These are phyloP conservation scores for Achaetomium macrosporum DNA, from an alignment of 2,329 filamentous ascomycete genomes.

Conservation along the genomic window DNA sequence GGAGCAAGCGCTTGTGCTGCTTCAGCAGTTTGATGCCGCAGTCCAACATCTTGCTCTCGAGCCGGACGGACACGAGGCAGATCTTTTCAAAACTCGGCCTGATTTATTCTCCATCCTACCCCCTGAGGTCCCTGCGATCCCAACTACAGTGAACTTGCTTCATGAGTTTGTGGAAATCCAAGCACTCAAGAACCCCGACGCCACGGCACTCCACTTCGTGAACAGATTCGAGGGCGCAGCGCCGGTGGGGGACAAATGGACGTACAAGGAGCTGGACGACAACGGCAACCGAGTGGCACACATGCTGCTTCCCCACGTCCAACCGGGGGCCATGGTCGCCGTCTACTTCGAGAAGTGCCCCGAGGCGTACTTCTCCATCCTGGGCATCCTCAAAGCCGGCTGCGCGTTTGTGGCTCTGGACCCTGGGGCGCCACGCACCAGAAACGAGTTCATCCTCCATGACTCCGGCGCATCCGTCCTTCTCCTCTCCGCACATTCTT, in stretches of 20 bases:
- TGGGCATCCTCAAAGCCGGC: conserved; percentile 77
- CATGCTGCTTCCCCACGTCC: conserved; percentile 47
- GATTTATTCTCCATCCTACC: conserved; percentile 60
- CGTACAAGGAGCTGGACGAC: conserved; percentile 64
- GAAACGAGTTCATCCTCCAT: conserved; percentile 70
- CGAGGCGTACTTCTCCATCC: conserved; percentile 74
- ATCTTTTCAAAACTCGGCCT: conserved; percentile 30
- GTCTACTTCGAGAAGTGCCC: conserved; percentile 82
- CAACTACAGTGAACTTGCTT: conserved; percentile 54
- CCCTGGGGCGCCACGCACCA: conserved; percentile 61
- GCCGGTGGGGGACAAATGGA: conserved; percentile 56
- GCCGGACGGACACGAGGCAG: conserved; percentile 37
- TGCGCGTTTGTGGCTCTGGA: conserved; percentile 79
- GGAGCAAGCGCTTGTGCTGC: conserved; percentile 60
- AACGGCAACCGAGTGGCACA: conserved; percentile 69
- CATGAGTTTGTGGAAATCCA: conserved; percentile 73
- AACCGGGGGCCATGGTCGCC: conserved; percentile 59
- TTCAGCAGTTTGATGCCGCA: conserved; percentile 65
- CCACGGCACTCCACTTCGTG: conserved; percentile 70
- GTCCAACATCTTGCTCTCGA: conserved; percentile 53
- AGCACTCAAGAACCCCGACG: conserved; percentile 50
- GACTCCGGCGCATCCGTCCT: conserved; percentile 65
- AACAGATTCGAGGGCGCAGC: conserved; percentile 43
- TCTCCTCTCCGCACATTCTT: conserved; percentile 49
- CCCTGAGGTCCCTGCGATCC: conserved; percentile 51